Percentiles rank a stretch among this genome's conserved stretches.
phyloP scores from a whole-genome alignment of 495 filamentous ascomycete species.

The Trichoderma parareesei region DNA sequence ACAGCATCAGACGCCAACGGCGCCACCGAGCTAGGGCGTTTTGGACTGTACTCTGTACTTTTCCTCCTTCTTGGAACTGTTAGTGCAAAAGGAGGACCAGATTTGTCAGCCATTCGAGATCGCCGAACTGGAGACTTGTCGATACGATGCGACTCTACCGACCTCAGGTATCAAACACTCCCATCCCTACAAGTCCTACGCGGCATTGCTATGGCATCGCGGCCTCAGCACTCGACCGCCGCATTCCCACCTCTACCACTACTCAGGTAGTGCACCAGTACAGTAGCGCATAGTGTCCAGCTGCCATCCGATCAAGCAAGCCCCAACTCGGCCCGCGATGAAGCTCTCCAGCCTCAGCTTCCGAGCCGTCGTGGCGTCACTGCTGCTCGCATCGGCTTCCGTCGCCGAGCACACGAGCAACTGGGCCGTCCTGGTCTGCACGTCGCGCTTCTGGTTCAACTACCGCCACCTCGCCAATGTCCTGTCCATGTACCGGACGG shows the following conservation, averaged over 20 bases:
- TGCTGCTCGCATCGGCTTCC: conserved; percentile 33
- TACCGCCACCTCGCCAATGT: conserved; percentile 98
- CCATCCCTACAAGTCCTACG: not conserved
- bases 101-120: conserved; percentile 4
- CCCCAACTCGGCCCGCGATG: conserved; percentile 20
- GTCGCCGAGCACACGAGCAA: conserved; percentile 86
- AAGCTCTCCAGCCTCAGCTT: conserved; percentile 32
- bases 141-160: too few species aligned
- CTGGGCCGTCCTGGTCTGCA: conserved; percentile 96
- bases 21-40: not conserved
- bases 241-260: too few species aligned
- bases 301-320: not conserved
- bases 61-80: not conserved
- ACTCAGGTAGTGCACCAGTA: too few species aligned
- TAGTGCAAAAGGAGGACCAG: not conserved
- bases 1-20: too few species aligned
- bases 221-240: not conserved
- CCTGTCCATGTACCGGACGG: conserved; percentile 93
- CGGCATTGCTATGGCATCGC: conserved; percentile 9
- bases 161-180: not conserved
- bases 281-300: not conserved
- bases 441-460: conserved; percentile 99
- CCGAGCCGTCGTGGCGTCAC: conserved; percentile 33
- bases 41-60: not conserved
- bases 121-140: not conserved